A percentile compares a stretch with the other conserved stretches of the same genome.
Evolutionary conservation across 2,329 filamentous ascomycete species (phyloP).

Genomic region (Clonostachys rhizophaga): DNA sequence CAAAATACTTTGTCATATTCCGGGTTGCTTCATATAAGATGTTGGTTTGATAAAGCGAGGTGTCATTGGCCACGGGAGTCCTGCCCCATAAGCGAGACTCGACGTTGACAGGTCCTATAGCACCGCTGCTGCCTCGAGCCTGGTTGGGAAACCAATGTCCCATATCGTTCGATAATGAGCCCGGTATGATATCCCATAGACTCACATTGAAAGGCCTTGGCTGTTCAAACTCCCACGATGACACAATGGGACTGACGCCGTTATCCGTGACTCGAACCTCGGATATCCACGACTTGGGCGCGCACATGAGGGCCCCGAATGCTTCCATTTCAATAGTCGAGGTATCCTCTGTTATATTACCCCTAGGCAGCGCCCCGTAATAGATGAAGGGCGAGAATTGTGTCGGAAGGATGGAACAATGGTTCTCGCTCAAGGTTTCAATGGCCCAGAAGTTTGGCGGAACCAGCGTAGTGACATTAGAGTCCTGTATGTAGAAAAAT

Average conservation of each 20-base stretch:
- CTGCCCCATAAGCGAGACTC: neutral
- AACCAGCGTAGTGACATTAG: too few relatives aligned
- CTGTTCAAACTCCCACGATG: neutral
- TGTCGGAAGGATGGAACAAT: too few relatives aligned
- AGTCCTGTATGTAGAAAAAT: too few relatives aligned
- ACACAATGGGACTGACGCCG: neutral
- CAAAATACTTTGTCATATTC: neutral
- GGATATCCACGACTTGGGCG: neutral
- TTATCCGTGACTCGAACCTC: neutral
- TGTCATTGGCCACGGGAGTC: neutral
- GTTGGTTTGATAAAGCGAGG: neutral
- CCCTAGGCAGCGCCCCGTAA: too few relatives aligned
- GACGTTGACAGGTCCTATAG: neutral
- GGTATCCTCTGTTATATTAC: too few relatives aligned
- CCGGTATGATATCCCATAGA: too few relatives aligned
- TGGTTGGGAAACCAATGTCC: neutral
- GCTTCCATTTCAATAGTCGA: neutral
- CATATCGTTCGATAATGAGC: too few relatives aligned
- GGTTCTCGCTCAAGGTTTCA: too few relatives aligned
- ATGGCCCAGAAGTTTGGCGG: too few relatives aligned
- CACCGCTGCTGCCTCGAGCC: neutral
- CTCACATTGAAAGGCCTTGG: neutral
- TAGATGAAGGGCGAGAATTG: too few relatives aligned
- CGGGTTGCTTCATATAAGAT: neutral
- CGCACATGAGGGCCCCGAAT: neutral